A percentile compares a stretch with the other conserved stretches of the same genome.
These are phyloP conservation scores for Pestalotiopsis sp. DNA, from an alignment of 2,329 filamentous ascomycete species.

Conservation along the genomic window DNA sequence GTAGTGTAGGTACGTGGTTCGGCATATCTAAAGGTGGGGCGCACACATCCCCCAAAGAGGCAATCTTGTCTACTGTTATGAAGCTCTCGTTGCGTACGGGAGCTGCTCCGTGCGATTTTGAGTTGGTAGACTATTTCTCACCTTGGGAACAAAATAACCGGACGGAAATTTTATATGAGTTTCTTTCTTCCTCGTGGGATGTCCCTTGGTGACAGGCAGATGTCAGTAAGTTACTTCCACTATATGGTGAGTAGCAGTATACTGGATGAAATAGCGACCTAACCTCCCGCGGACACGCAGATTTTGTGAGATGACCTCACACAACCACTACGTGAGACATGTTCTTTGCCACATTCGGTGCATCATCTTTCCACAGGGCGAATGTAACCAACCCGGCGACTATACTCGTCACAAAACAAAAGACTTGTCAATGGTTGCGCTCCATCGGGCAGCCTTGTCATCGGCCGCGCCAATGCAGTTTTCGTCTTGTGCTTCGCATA, in stretches of 20 bases:
- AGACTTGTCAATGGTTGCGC: not conserved
- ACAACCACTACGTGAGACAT: not conserved
- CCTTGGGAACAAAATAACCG: not conserved
- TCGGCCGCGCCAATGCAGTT: not conserved
- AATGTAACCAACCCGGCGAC: not conserved
- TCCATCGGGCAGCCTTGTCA: not conserved
- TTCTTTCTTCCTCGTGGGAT: not conserved
- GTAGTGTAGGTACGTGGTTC: not conserved
- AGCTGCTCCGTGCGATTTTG: not conserved
- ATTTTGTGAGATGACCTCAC: conserved; percentile 3
- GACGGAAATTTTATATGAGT: not conserved
- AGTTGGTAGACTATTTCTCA: not conserved
- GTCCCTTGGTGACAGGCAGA: not conserved
- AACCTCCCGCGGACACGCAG: not conserved
- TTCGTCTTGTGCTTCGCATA: not conserved
- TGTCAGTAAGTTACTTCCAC: not conserved
- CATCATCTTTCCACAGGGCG: conserved; percentile 6
- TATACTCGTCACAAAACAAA: not conserved
- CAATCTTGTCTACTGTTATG: not conserved
- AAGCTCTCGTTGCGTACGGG: not conserved
- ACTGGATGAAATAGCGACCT: too few relatives aligned
- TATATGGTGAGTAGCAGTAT: not conserved
- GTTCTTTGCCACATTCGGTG: conserved; percentile 6
- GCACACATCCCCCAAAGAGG: not conserved
- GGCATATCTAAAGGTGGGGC: not conserved